phyloP scores from a whole-genome alignment of 148 eudicot species.

The Vaccinium corymbosum region DNA sequence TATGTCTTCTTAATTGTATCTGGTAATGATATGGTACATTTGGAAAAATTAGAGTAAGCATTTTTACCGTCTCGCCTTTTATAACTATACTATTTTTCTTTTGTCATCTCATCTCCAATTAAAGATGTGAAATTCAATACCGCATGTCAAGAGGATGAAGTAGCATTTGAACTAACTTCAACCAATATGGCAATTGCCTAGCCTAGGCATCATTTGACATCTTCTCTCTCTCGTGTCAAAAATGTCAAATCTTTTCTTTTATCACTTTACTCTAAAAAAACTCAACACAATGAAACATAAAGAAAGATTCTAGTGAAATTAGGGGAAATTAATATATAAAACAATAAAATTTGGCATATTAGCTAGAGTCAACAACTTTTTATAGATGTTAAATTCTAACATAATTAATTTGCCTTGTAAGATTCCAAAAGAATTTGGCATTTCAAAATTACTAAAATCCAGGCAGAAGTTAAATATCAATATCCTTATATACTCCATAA shows the following conservation, averaged over 20 bases:
- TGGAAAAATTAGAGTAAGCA: too few species aligned
- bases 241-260: not conserved
- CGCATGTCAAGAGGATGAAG: not conserved
- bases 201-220: not conserved
- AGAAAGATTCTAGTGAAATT: too few species aligned
- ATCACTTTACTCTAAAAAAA: not conserved
- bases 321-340: too few species aligned
- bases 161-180: not conserved
- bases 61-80: too few species aligned
- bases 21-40: too few species aligned
- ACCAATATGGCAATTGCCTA: not conserved
- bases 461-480: too few species aligned
- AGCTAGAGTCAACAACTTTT: not conserved
- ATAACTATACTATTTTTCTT: too few species aligned
- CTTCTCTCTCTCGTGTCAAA: not conserved
- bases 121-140: not conserved
- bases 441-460: not conserved
- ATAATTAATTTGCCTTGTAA: not conserved
- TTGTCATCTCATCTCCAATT: not conserved
- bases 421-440: not conserved
- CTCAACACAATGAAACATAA: too few species aligned
- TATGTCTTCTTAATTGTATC: too few species aligned
- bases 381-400: not conserved
- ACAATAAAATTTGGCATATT: not conserved
- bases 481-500: too few species aligned